A percentile compares a stretch with the other conserved stretches of the same genome.
phyloP scores from a whole-genome alignment of 2,329 filamentous ascomycete genomes.

The Aschersonia sp. region DNA sequence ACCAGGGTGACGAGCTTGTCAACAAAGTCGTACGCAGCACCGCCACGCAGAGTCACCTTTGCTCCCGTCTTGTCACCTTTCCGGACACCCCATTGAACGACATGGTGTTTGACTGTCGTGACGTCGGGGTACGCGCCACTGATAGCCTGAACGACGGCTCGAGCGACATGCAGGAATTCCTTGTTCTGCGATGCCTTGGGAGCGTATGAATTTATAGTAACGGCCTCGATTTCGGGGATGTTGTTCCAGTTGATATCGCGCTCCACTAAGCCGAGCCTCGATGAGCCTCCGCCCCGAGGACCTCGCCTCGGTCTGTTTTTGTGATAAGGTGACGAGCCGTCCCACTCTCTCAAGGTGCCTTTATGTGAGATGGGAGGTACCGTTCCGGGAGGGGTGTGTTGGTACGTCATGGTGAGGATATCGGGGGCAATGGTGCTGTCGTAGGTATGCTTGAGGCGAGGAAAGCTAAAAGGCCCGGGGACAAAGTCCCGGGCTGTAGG shows the following conservation, averaged over 20 bases:
- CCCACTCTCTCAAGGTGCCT: conserved; percentile 70
- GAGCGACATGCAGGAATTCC: conserved; percentile 65
- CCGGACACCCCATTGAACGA: conserved; percentile 61
- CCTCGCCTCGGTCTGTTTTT: conserved; percentile 77
- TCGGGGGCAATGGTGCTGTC: conserved; percentile 75
- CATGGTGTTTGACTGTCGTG: conserved; percentile 54
- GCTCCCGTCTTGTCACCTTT: conserved; percentile 58
- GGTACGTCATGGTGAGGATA: conserved; percentile 77
- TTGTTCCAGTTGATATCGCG: conserved; percentile 66
- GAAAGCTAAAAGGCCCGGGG: conserved; percentile 79
- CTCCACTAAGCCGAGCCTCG: conserved; percentile 58
- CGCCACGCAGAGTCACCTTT: conserved; percentile 63
- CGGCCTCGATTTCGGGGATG: conserved; percentile 64
- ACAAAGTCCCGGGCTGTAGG: conserved; percentile 77
- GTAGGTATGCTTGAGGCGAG: conserved; percentile 82
- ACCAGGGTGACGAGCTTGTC: conserved; percentile 84
- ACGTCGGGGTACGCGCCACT: conserved; percentile 60
- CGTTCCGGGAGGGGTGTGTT: conserved; percentile 69
- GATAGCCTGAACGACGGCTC: conserved; percentile 74
- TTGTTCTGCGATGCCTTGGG: conserved; percentile 58
- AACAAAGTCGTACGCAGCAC: conserved; percentile 78
- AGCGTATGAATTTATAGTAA: conserved; percentile 67
- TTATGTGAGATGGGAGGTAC: conserved; percentile 27
- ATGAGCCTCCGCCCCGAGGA: conserved; percentile 56
- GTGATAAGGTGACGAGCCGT: conserved; percentile 84